Percentiles rank a stretch among this genome's conserved stretches.
Evolutionary conservation across 768 basidiomycete species (phyloP).

Genomic region (Naganishia friedmannii): DNA sequence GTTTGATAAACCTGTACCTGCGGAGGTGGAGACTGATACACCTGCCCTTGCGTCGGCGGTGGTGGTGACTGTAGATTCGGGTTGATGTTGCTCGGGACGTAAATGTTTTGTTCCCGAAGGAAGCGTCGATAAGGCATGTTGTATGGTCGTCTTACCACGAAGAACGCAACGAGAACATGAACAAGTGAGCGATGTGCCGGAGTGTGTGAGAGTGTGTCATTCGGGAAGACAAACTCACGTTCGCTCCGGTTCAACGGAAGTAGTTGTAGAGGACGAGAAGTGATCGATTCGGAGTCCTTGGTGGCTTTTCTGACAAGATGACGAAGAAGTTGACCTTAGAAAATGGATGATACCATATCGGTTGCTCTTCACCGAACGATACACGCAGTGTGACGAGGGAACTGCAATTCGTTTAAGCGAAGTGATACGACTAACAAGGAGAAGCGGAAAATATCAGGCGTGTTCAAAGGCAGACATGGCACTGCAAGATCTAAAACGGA

Average conservation of each 20-base stretch:
- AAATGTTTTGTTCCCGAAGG: slow-evolving; percentile 21
- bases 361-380: background rate
- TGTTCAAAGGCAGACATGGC: background rate
- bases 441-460: background rate
- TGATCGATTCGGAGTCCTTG: background rate
- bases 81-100: slow-evolving; percentile 4
- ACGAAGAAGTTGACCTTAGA: background rate
- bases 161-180: background rate
- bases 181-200: too few relatives aligned
- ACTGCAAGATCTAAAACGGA: background rate
- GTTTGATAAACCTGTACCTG: slow-evolving; percentile 5
- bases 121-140: slow-evolving; percentile 20
- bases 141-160: background rate
- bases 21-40: background rate
- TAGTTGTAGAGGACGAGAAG: background rate
- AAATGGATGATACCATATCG: background rate
- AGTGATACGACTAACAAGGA: background rate
- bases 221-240: slow-evolving; percentile 2
- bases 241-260: background rate
- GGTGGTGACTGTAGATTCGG: slow-evolving; percentile 18
- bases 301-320: background rate
- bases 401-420: background rate
- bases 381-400: background rate
- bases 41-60: slow-evolving; percentile 1
- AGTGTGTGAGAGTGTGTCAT: background rate